These are phyloP conservation scores for Sporobolomyces phaffii DNA, from an alignment of 768 basidiomycete genomes.

Conservation along the genomic window DNA sequence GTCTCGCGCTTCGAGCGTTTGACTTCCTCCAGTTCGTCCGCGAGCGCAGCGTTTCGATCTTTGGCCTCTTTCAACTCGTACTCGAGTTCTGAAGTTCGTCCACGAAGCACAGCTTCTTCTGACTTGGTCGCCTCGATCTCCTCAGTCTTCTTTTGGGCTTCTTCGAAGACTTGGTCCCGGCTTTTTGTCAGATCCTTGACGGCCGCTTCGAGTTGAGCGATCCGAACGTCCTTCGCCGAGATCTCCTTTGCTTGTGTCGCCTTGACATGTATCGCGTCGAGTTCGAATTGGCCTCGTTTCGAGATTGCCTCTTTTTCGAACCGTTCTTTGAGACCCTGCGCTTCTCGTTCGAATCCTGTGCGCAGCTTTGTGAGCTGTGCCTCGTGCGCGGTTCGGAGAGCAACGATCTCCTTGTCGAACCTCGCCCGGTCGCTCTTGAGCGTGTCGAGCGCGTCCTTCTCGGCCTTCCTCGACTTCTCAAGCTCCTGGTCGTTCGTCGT, in stretches of 20 bases:
- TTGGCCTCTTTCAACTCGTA: conserved; percentile 76
- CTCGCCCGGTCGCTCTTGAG: conserved; percentile 32
- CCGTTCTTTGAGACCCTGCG: conserved; percentile 57
- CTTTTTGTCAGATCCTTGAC: conserved; percentile 65
- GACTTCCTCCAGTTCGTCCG: conserved; percentile 42
- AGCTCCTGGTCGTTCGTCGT: conserved; percentile 49
- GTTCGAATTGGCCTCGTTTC: conserved; percentile 65
- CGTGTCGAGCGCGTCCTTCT: conserved; percentile 60
- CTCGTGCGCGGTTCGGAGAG: conserved; percentile 43
- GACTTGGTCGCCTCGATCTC: conserved; percentile 78
- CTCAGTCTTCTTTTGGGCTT: conserved; percentile 78
- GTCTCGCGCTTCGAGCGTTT: conserved; percentile 63
- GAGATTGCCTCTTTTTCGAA: conserved; percentile 68
- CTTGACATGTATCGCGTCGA: conserved; percentile 70
- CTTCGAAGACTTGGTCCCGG: conserved; percentile 76
- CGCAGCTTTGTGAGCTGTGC: conserved; percentile 51
- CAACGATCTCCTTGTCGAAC: conserved; percentile 42
- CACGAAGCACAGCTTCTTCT: conserved; percentile 66
- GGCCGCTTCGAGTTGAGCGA: conserved; percentile 64
- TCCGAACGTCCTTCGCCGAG: conserved; percentile 56
- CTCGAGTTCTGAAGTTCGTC: conserved; percentile 73
- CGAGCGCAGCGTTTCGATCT: conserved; percentile 65
- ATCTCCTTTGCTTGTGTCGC: conserved; percentile 64
- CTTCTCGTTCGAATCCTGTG: conserved; percentile 40
- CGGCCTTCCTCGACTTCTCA: conserved; percentile 44